phyloP scores from a whole-genome alignment of 2,329 filamentous ascomycete species.

The Daldinia eschscholtzii region DNA sequence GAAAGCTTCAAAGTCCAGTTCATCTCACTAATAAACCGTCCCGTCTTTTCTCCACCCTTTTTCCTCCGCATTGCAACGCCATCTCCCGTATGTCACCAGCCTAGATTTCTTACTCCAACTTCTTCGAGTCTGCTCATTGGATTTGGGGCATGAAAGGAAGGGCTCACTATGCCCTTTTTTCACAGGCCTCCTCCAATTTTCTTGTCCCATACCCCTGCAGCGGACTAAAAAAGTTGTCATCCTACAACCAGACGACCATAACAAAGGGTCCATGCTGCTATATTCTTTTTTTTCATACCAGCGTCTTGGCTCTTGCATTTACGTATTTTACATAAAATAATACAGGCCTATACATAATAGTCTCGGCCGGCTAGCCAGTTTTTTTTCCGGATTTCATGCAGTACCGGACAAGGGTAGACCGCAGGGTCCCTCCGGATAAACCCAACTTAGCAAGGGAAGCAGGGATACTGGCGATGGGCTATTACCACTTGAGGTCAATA shows the following conservation, averaged over 20 bases:
- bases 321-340: slow-evolving; percentile 1
- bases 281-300: neutral
- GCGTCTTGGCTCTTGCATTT: slow-evolving; percentile 16
- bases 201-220: slow-evolving; percentile 34
- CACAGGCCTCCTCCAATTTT: slow-evolving; percentile 26
- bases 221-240: slow-evolving; percentile 35
- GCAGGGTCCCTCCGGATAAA: slow-evolving; percentile 44
- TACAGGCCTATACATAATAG: slow-evolving; percentile 4
- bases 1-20: slow-evolving; percentile 36
- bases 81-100: slow-evolving; percentile 41
- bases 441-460: slow-evolving; percentile 29
- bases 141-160: slow-evolving; percentile 18
- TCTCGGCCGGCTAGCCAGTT: slow-evolving; percentile 29
- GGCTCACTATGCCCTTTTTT: slow-evolving; percentile 23
- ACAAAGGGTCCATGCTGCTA: slow-evolving; percentile 24
- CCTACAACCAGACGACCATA: slow-evolving; percentile 29
- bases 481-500: slow-evolving; percentile 32
- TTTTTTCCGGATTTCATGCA: slow-evolving; percentile 43
- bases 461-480: slow-evolving; percentile 32
- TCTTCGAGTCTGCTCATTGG: slow-evolving; percentile 35
- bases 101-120: slow-evolving; percentile 40
- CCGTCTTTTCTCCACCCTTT: slow-evolving; percentile 43
- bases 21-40: slow-evolving; percentile 32
- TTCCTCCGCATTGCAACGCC: slow-evolving; percentile 45
- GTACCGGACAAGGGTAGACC: slow-evolving; percentile 37